Evolutionary conservation across 2,329 filamentous ascomycete species (phyloP).

Genomic region (Colletotrichum truncatum): DNA sequence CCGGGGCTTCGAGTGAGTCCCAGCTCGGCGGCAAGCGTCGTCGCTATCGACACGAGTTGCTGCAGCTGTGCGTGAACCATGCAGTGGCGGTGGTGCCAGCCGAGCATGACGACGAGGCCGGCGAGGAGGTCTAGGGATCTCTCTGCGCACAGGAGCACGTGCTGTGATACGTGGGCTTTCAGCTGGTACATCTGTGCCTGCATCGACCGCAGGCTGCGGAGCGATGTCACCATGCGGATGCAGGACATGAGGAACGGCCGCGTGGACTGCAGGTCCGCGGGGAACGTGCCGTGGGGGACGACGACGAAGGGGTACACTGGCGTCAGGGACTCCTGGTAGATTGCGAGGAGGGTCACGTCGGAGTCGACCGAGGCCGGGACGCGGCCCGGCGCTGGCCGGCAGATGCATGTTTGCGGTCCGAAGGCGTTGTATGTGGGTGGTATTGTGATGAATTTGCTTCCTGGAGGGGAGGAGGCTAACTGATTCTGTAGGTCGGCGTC

Average conservation of each 20-base stretch:
- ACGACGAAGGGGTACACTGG: conserved; percentile 57
- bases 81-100: conserved; percentile 64
- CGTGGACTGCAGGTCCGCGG: conserved; percentile 45
- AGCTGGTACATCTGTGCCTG: conserved; percentile 58
- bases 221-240: conserved; percentile 59
- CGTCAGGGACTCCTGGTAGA: conserved; percentile 53
- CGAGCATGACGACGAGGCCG: conserved; percentile 57
- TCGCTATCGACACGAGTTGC: conserved; percentile 58
- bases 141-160: conserved; percentile 59
- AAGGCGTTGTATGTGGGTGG: conserved; percentile 55
- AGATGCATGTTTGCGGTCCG: conserved; percentile 56
- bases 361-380: conserved; percentile 51
- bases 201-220: conserved; percentile 57
- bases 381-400: conserved; percentile 50
- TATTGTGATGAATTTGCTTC: conserved; percentile 40
- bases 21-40: conserved; percentile 57
- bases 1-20: conserved; percentile 52
- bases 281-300: conserved; percentile 45
- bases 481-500: neutral
- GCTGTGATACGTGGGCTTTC: conserved; percentile 55
- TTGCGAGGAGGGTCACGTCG: conserved; percentile 54
- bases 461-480: conserved; percentile 16
- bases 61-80: conserved; percentile 61
- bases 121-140: conserved; percentile 60
- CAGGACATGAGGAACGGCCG: conserved; percentile 58